Conservation (phyloP, 306 rosid species). For the Mimosa pudica region DNA sequence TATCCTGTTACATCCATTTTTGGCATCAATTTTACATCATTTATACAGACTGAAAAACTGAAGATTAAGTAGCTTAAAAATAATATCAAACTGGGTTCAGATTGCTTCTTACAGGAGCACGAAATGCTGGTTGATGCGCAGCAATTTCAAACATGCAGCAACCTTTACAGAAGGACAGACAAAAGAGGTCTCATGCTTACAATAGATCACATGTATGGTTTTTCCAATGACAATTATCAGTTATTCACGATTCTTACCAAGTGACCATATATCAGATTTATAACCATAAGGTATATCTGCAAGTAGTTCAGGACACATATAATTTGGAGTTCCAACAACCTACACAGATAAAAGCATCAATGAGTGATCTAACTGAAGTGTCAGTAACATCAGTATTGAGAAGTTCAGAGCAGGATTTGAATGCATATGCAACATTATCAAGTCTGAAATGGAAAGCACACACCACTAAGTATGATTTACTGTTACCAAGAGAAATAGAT, state of each 20-base stretch:
- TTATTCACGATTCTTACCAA: conserved; percentile 59
- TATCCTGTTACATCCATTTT: conserved; percentile 65
- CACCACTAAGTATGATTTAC: conserved; percentile 15
- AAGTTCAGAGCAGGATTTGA: conserved; percentile 23
- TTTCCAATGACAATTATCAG: conserved; percentile 35
- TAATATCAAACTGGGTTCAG: conserved; percentile 21
- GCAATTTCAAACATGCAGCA: conserved; percentile 95
- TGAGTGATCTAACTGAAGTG: conserved; percentile 23
- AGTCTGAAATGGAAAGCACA: conserved; percentile 27
- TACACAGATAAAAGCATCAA: conserved; percentile 34
- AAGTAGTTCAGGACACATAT: conserved; percentile 95
- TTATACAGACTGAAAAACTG: conserved; percentile 21
- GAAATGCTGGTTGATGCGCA: conserved; percentile 88
- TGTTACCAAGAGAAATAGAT: background rate
- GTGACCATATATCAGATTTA: conserved; percentile 95
- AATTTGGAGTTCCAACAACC: conserved; percentile 93
- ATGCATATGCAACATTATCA: background rate
- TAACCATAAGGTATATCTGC: conserved; percentile 94
- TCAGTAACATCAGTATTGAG: conserved; percentile 12
- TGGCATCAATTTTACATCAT: conserved; percentile 27
- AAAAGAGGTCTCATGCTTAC: conserved; percentile 33
- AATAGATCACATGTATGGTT: conserved; percentile 21
- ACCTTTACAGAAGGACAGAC: conserved; percentile 48
- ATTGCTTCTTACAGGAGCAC: conserved; percentile 75
- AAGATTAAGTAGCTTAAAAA: conserved; percentile 3